Evolutionary conservation across 441 rosid genomes (phyloP).

Genomic region (Metrosideros polymorpha): DNA sequence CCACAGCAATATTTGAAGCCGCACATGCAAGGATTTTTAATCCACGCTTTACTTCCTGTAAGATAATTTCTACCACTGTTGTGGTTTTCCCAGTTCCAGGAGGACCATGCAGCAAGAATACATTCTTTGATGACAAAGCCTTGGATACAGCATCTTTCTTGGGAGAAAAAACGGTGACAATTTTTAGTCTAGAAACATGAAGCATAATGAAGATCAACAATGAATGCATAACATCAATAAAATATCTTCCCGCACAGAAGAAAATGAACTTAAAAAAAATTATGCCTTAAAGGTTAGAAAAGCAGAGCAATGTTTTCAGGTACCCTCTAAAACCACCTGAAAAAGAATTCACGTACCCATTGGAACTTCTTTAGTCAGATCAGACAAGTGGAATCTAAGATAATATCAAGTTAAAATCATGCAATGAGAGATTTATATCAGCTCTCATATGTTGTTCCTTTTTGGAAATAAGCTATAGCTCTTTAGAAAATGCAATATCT

Average conservation of each 20-base stretch:
- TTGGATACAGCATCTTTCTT: slow-evolving; percentile 82
- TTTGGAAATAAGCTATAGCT: background rate
- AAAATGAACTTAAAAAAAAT: background rate
- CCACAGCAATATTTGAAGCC: slow-evolving; percentile 99
- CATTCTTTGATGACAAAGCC: slow-evolving; percentile 85
- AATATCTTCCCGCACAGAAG: background rate
- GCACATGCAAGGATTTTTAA: slow-evolving; percentile 95
- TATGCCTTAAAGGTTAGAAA: background rate
- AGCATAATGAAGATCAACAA: background rate
- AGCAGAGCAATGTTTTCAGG: background rate
- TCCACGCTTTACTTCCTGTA: slow-evolving; percentile 94
- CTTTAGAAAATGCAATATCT: background rate
- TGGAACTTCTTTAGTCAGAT: background rate
- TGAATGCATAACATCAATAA: background rate
- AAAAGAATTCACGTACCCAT: background rate
- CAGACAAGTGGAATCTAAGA: background rate
- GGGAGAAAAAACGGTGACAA: slow-evolving; percentile 8
- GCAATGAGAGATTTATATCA: background rate
- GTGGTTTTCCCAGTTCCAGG: slow-evolving; percentile 99
- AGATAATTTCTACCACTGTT: slow-evolving; percentile 84
- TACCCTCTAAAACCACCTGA: background rate
- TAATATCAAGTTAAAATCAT: background rate
- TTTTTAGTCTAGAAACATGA: background rate
- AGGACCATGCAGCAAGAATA: slow-evolving; percentile 91
- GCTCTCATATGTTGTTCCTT: background rate